Evolutionary conservation across 164 flowering plant species (phyloP), one percentile per base, ranked within the genome.

Genomic region (Malania oleifera): DNA sequence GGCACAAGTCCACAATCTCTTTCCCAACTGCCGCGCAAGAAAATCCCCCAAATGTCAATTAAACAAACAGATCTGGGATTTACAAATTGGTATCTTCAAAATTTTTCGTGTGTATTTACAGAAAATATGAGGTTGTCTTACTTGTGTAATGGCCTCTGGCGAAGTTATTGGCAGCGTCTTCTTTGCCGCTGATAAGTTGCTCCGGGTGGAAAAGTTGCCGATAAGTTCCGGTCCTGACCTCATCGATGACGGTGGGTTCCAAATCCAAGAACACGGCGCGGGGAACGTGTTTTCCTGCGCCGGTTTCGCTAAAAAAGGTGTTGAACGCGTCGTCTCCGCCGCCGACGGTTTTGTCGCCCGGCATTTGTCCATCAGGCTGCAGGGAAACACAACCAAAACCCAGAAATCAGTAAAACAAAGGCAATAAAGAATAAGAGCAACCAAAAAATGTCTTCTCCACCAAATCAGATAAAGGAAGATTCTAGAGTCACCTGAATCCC

Each of bases 281-380:
- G 9, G 88, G 85, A 0, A 83, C 83, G 59, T 81, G 84, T 28
- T 84, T 84, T 31, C 89, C 89, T 1, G 84, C 74, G 0, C 86
- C 86, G 10, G 89, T 84, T 49, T 81, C 84, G 31, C 82, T 79
- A 77, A 83, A 83, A 39, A 83, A 83, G 0, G 85, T 79, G 75
- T 81, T 83, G 81, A 83, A 83, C 27, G 89, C 89, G 57, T 84
- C 89, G 43, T 81, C 81, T 53, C 84, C 86, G 15, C 83, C 88
- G 0, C 88, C 85, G 0, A 75, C 78, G 0, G 83, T 75, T 27
- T 67, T 73, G 73, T 81, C 84, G 37, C 84, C 54, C 0, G 82
- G 85, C 89, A 84, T 84, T 66, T 84, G 87, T 9, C 90, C 90
- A 82, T 82, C 87, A 64, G 90, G 90, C 87, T 84, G 57, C 22